Conservation (phyloP, 116 monocot genomes). For the Iris pallida region DNA sequence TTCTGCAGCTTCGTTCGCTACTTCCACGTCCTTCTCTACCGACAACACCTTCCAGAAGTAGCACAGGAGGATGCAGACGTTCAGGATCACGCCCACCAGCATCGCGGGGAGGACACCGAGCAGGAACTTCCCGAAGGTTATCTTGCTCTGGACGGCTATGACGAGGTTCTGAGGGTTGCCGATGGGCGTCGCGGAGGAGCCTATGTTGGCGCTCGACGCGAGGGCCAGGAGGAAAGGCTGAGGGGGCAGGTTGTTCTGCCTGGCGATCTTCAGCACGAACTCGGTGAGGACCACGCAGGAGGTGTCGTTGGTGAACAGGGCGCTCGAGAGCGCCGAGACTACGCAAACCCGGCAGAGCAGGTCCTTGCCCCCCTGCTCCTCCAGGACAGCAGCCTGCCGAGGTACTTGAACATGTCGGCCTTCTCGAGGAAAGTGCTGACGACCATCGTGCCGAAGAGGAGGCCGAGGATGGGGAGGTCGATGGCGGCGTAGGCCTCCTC, state of each 20-base stretch:
- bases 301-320: slow-evolving; percentile 88
- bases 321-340: slow-evolving; percentile 65
- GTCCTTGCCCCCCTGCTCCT: slow-evolving; percentile 73
- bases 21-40: slow-evolving; percentile 31
- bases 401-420: slow-evolving; percentile 80
- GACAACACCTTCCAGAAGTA: slow-evolving; percentile 59
- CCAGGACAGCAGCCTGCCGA: slow-evolving; percentile 64
- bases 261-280: slow-evolving; percentile 67
- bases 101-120: slow-evolving; percentile 62
- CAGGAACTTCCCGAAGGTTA: slow-evolving; percentile 60
- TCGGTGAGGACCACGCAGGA: slow-evolving; percentile 82
- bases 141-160: slow-evolving; percentile 74
- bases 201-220: slow-evolving; percentile 85
- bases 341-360: slow-evolving; percentile 59
- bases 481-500: slow-evolving; percentile 72
- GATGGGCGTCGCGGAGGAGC: slow-evolving; percentile 73
- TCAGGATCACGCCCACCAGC: slow-evolving; percentile 47
- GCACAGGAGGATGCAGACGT: slow-evolving; percentile 46
- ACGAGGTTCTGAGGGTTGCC: slow-evolving; percentile 91
- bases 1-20: slow-evolving; percentile 18
- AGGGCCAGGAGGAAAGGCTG: slow-evolving; percentile 77
- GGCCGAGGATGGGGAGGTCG: slow-evolving; percentile 86
- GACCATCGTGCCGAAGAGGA: slow-evolving; percentile 93
- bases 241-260: slow-evolving; percentile 75
- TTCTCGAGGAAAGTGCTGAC: slow-evolving; percentile 73